Evolutionary conservation across 352 stramenopile genomes (phyloP).

Genomic region (Phytopythium mirpurense): DNA sequence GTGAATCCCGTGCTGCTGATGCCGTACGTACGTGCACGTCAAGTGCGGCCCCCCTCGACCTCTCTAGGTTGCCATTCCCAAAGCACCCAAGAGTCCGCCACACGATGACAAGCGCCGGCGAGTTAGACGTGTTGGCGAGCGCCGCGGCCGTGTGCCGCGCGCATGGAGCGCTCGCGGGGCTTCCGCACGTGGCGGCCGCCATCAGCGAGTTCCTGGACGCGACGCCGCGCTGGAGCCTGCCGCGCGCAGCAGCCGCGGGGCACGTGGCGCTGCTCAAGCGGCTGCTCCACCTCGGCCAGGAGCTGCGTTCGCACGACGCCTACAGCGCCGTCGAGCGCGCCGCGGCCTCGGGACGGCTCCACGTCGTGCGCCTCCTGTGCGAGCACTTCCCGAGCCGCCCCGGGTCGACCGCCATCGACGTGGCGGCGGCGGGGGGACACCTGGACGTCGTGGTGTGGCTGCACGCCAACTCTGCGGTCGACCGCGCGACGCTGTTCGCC

Average conservation of each 20-base stretch:
- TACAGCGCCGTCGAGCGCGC: neutral
- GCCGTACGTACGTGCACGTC: too few relatives aligned
- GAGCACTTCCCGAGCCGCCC: neutral
- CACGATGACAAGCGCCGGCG: neutral
- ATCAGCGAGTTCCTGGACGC: conserved; percentile 1
- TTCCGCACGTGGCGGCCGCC: neutral
- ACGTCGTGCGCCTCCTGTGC: neutral
- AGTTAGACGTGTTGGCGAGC: neutral
- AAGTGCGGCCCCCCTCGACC: too few relatives aligned
- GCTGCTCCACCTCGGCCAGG: neutral
- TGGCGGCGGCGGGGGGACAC: neutral
- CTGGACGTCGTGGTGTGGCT: conserved; percentile 1
- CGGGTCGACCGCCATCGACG: neutral
- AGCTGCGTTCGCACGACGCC: neutral
- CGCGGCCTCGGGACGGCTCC: neutral
- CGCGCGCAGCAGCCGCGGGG: neutral
- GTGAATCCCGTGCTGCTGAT: too few relatives aligned
- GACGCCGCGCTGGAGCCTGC: neutral
- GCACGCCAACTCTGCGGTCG: neutral
- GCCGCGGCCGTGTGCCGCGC: neutral
- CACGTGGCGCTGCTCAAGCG: neutral
- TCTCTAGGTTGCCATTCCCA: too few relatives aligned
- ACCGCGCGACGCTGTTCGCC: conserved; percentile 1
- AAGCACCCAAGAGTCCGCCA: too few relatives aligned
- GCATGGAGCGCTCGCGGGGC: neutral